Evolutionary conservation across 2,329 filamentous ascomycete species (phyloP).

Genomic region (Clonostachys sp.): DNA sequence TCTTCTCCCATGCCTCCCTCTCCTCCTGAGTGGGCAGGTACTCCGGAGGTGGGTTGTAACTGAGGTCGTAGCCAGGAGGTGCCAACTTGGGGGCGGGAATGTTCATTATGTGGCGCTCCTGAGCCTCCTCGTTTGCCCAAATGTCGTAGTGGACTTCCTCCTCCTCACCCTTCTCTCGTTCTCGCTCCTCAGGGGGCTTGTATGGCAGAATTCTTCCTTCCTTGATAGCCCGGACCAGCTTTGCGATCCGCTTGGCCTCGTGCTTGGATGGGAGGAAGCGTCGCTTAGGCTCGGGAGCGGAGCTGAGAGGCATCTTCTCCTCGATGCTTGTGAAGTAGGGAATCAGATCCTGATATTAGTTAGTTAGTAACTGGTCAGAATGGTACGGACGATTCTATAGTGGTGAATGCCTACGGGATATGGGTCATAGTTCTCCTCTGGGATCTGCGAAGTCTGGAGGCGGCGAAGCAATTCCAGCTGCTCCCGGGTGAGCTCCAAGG

Average conservation of each 20-base stretch:
- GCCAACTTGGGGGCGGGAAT: constrained; percentile 90
- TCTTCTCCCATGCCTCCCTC: constrained; percentile 76
- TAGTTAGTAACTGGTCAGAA: neutral
- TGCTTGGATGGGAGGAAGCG: constrained; percentile 96
- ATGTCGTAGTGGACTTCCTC: constrained; percentile 78
- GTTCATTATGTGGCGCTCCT: constrained; percentile 85
- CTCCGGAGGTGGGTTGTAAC: constrained; percentile 92
- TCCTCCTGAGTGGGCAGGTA: constrained; percentile 87
- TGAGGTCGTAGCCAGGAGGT: constrained; percentile 90
- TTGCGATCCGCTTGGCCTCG: constrained; percentile 93
- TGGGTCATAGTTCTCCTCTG: constrained; percentile 84
- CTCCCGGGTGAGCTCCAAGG: constrained; percentile 78
- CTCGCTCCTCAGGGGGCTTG: constrained; percentile 63
- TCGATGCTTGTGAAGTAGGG: constrained; percentile 90
- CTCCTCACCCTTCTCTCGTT: constrained; percentile 68
- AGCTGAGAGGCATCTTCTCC: constrained; percentile 92
- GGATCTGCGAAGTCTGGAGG: constrained; percentile 83
- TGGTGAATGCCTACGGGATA: constrained; percentile 62
- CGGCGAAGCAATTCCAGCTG: constrained; percentile 85
- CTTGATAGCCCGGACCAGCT: constrained; percentile 91
- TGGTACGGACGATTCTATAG: too few relatives aligned
- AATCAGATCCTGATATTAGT: constrained; percentile 60
- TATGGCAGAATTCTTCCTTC: constrained; percentile 93
- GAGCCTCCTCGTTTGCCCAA: constrained; percentile 87
- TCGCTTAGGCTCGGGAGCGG: constrained; percentile 92